phyloP scores from a whole-genome alignment of 192 early-diverging fungal species.

The Thamnidium elegans region DNA sequence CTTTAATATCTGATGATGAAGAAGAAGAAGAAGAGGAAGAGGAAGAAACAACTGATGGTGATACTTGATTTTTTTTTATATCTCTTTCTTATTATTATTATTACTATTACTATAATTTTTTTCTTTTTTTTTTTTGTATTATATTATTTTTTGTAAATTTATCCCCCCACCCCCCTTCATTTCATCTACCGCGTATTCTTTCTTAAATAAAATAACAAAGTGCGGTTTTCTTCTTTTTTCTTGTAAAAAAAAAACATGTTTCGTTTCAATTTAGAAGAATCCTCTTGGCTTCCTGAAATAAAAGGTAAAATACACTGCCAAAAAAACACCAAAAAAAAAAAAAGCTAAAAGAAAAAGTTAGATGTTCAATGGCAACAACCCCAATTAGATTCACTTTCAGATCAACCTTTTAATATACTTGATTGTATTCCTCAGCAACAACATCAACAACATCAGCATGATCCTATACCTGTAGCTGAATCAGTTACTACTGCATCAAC shows the following conservation, averaged over 20 bases:
- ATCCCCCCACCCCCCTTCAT: too few relatives aligned
- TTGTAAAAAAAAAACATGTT: too few relatives aligned
- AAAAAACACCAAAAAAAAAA: too few relatives aligned
- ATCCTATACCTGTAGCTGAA: not conserved
- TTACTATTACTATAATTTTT: conserved; percentile 1
- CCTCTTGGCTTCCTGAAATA: too few relatives aligned
- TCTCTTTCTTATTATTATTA: conserved; percentile 4
- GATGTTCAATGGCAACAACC: not conserved
- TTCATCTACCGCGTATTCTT: too few relatives aligned
- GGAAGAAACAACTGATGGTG: not conserved
- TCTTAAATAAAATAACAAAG: too few relatives aligned
- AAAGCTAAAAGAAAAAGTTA: too few relatives aligned
- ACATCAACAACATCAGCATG: not conserved
- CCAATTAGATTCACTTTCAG: not conserved
- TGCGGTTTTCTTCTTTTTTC: too few relatives aligned
- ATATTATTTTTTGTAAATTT: not conserved
- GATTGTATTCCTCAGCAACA: not conserved
- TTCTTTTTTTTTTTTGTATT: not conserved
- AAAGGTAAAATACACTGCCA: too few relatives aligned
- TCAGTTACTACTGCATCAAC: not conserved
- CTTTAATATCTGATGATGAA: not conserved
- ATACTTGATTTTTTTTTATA: conserved; percentile 1
- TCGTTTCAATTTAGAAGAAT: too few relatives aligned
- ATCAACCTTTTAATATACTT: conserved; percentile 16
- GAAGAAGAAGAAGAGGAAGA: conserved; percentile 1